Conservation (phyloP, 2,329 filamentous ascomycete species). For the Diplodia sapinea region DNA sequence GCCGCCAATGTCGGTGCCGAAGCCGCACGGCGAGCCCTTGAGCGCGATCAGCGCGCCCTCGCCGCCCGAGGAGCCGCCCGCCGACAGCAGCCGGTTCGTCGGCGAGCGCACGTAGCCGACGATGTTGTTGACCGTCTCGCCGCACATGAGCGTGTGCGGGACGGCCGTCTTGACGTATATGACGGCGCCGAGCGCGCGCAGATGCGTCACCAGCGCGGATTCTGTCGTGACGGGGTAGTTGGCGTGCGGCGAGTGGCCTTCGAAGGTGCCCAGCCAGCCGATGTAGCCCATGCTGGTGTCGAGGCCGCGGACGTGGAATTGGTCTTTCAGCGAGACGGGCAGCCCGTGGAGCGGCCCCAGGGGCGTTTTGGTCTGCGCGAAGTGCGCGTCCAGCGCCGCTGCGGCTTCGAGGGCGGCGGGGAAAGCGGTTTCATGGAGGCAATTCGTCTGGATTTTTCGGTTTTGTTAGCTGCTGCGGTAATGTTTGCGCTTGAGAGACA, state of each 20-base stretch:
- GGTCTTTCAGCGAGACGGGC: constrained; percentile 57
- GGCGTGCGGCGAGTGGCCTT: constrained; percentile 59
- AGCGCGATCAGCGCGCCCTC: constrained; percentile 64
- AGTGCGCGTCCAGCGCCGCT: constrained; percentile 50
- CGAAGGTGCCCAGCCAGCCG: constrained; percentile 67
- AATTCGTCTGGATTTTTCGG: constrained; percentile 37
- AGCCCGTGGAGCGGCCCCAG: constrained; percentile 57
- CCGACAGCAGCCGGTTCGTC: constrained; percentile 59
- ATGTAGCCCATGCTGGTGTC: constrained; percentile 64
- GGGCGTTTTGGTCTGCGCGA: constrained; percentile 42
- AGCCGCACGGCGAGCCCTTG: constrained; percentile 60
- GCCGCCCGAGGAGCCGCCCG: constrained; percentile 65
- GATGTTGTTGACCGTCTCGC: constrained; percentile 67
- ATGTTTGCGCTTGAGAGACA: no score
- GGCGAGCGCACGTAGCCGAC: constrained; percentile 65
- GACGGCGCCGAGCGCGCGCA: constrained; percentile 61
- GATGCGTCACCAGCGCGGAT: constrained; percentile 63
- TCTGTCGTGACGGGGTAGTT: constrained; percentile 59
- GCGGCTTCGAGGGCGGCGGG: constrained; percentile 53
- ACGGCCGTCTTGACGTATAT: constrained; percentile 63
- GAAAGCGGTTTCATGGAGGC: constrained; percentile 58
- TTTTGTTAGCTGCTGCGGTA: no score
- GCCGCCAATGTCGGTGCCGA: constrained; percentile 65
- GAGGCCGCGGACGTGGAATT: constrained; percentile 56
- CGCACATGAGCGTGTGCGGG: constrained; percentile 62